Evolutionary conservation across 73 alveolate species (phyloP).

Genomic region (Paramecium octaurelia): DNA sequence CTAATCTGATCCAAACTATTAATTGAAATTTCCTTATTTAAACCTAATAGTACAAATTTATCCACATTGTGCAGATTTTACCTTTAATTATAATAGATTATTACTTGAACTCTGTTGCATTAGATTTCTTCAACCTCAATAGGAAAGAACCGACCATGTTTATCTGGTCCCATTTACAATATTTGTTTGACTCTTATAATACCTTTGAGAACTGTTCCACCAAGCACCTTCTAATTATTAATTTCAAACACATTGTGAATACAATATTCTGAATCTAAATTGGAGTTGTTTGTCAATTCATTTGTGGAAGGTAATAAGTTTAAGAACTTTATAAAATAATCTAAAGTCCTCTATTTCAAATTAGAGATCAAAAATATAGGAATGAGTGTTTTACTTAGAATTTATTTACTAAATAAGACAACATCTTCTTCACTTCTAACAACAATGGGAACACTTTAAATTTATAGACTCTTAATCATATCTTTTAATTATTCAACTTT

Average conservation of each 20-base stretch:
- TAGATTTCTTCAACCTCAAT: constrained; percentile 85
- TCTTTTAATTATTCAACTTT: constrained; percentile 28
- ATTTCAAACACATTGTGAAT: constrained; percentile 76
- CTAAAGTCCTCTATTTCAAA: constrained; percentile 74
- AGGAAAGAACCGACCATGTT: constrained; percentile 82
- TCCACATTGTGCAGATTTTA: constrained; percentile 85
- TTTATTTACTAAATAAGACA: constrained; percentile 69
- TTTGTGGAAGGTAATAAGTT: constrained; percentile 81
- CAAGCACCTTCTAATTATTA: constrained; percentile 75
- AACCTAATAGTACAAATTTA: constrained; percentile 84
- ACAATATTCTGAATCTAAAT: constrained; percentile 83
- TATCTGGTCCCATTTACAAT: constrained; percentile 91
- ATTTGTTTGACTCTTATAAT: constrained; percentile 67
- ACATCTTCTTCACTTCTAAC: constrained; percentile 83
- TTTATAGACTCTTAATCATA: constrained; percentile 55
- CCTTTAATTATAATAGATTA: neutral
- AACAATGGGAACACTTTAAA: constrained; percentile 59
- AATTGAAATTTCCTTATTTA: constrained; percentile 56
- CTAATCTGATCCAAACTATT: constrained; percentile 70
- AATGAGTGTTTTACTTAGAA: constrained; percentile 73
- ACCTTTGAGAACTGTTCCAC: constrained; percentile 92
- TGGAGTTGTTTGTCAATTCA: constrained; percentile 50
- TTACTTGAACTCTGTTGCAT: constrained; percentile 82
- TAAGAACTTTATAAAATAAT: constrained; percentile 77
- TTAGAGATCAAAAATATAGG: constrained; percentile 83